A percentile compares a stretch with the other conserved stretches of the same genome.
These are phyloP conservation scores for Euphorbia celastroides DNA, from an alignment of 441 rosid species.

Conservation along the genomic window DNA sequence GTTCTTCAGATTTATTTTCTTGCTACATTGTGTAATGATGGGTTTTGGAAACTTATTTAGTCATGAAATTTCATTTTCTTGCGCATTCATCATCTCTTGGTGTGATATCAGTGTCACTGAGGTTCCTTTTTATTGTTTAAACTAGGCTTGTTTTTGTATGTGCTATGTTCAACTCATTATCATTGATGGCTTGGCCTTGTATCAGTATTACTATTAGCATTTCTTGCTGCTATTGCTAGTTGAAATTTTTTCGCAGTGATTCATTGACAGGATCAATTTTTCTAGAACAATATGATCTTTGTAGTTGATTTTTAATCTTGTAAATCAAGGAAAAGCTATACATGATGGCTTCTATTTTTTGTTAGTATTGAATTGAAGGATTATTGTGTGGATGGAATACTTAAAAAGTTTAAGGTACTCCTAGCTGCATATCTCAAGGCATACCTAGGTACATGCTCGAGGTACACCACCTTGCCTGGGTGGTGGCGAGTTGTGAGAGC, in stretches of 20 bases:
- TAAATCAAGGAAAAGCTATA: background rate
- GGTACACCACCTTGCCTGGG: too few relatives aligned
- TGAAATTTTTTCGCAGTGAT: background rate
- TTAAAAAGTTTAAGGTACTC: background rate
- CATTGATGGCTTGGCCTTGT: background rate
- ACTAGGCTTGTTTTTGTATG: background rate
- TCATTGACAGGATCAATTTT: background rate
- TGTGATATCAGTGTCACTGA: background rate
- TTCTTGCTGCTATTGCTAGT: background rate
- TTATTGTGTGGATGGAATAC: too few relatives aligned
- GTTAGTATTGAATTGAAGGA: too few relatives aligned
- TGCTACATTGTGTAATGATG: background rate
- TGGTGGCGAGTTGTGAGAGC: too few relatives aligned
- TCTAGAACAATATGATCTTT: background rate
- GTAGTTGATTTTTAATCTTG: background rate
- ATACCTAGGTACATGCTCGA: too few relatives aligned
- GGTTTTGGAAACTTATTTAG: background rate
- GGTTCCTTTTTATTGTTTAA: background rate
- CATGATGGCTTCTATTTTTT: background rate
- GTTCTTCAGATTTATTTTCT: background rate
- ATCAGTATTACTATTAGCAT: background rate
- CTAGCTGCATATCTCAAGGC: background rate
- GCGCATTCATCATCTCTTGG: background rate
- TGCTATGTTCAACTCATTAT: background rate
- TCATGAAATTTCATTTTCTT: conserved; percentile 2